Evolutionary conservation across 73 alveolate genomes (phyloP).

Genomic region (Paramecium pentaurelia): DNA sequence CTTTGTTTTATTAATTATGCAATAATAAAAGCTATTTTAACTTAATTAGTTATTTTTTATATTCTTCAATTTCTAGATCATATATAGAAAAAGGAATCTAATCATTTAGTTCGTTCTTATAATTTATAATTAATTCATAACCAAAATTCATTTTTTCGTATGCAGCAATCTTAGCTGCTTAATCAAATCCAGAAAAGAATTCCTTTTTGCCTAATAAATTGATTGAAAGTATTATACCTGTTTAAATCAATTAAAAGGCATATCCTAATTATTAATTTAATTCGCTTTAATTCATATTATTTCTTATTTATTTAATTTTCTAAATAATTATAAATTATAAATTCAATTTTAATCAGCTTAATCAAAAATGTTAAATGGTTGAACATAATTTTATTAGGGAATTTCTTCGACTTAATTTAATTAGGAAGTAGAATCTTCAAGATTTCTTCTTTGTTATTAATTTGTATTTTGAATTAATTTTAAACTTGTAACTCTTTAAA

Average conservation of each 20-base stretch:
- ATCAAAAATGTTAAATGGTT: not conserved
- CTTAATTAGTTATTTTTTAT: not conserved
- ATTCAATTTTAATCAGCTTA: not conserved
- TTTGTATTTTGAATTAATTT: not conserved
- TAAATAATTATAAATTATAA: not conserved
- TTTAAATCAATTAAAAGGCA: not conserved
- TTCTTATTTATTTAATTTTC: not conserved
- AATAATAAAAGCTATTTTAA: not conserved
- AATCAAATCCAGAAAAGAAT: not conserved
- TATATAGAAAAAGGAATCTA: not conserved
- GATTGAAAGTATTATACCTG: not conserved
- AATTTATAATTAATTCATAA: not conserved
- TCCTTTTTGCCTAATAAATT: not conserved
- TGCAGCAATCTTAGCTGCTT: not conserved
- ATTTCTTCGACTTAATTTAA: not conserved
- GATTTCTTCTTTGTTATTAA: not conserved
- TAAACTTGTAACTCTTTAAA: not conserved
- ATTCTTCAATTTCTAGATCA: not conserved
- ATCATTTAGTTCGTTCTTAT: not conserved
- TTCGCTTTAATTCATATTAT: not conserved
- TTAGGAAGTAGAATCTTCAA: not conserved
- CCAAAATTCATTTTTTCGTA: not conserved
- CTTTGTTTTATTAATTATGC: not conserved
- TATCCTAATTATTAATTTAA: not conserved
- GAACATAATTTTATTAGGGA: not conserved